Base-by-base conservation (phyloP, 1,139 yeast genomes). In the Candida smagusa region DNA sequence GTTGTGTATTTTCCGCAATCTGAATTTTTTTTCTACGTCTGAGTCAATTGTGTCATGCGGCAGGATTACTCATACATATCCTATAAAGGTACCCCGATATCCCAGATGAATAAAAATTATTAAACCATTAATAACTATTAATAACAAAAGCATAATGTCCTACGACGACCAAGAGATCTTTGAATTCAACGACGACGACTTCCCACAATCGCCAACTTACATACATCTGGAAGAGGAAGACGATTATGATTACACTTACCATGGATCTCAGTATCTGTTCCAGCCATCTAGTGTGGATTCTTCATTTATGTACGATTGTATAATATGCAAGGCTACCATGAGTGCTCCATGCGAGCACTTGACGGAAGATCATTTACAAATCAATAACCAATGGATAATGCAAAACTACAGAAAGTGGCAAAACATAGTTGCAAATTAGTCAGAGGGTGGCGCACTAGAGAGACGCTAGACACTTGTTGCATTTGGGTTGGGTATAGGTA, bases 401-500 rank as follows among this genome's bases (percentile, higher is more conserved):
- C 46, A 44, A 26, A 53, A 53, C 44, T 53, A 53, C 46, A 45
- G 56, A 41, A 53, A 52, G 34, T 53, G 58, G 58, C 50, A 37
- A 19, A 28, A 37, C 26, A 37, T 37, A 4, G 29, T 12, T 11
- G 29, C 29, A 7, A 27, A 27, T 12, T 27, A 27, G 13, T 3
- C 6, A 4, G n/a, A 6, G 9, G 26, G 30, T 26, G 6, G 28
- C 28, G 13, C 28, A 25, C 9, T 25, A 26, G 12, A n/a, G 12
- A 12, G 11, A 3, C 8, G 13, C 8, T 26, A 11, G 13, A 26
- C 12, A 23, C 11, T n/a, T 4, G 11, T 30, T 30, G 23, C 16
- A 22, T 30, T 30, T 30, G 9, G 9, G 16, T 9, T n/a, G 29
- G 29, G 8, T 27, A 27, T 27, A 12, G 29, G 12, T 27, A 27